Evolutionary conservation across 768 basidiomycete genomes (phyloP), one percentile per base, ranked within the genome.

Genomic region (Podaxis pistillaris): DNA sequence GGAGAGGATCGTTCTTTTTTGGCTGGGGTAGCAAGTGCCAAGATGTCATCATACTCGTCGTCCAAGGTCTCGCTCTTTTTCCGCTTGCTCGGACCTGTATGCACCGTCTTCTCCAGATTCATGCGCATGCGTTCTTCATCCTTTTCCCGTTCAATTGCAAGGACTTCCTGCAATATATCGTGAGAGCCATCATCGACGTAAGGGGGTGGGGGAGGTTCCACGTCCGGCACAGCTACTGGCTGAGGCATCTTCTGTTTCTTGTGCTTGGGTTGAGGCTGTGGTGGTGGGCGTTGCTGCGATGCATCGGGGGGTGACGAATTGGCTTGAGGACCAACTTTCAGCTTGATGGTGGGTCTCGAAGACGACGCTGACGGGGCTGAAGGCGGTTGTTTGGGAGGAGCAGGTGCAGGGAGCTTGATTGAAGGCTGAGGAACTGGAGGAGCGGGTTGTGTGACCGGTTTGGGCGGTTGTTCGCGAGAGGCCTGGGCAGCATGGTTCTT

Each of bases 131-230:
- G 81, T 63, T 81, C 80, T 68, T 87, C 83, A 58, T 80, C 78
- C 71, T 86, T 83, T 73, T 87, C 85, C 58, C 83, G 79, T 70
- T 93, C 91, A 44, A 92, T 89, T 7, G 91, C 91, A 58, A 92
- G 82, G 19, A 93, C 90, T 71, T 93, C 91, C 70, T 91, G 89
- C 2, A 91, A 75, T 44, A 93, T 79, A 68, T 93, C 91, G 66
- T 90, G 86, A 30, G 88, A 89, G n/a, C 89, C 90, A 72, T 92
- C 90, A 66, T 92, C 90, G 49, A 88, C 81, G 69, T 89, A 89
- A 2, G 87, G 82, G 2, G 86, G 86, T 0, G 88, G 83, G 2
- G 85, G 84, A 17, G 81, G 85, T 64, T 91, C 88, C 12, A 56
- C 36, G 8, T 62, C 61, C 26, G 61, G 55, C 44, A 38, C 19